These are phyloP conservation scores for Leishmania aethiopica DNA, from an alignment of 208 protist genomes.

Conservation along the genomic window DNA sequence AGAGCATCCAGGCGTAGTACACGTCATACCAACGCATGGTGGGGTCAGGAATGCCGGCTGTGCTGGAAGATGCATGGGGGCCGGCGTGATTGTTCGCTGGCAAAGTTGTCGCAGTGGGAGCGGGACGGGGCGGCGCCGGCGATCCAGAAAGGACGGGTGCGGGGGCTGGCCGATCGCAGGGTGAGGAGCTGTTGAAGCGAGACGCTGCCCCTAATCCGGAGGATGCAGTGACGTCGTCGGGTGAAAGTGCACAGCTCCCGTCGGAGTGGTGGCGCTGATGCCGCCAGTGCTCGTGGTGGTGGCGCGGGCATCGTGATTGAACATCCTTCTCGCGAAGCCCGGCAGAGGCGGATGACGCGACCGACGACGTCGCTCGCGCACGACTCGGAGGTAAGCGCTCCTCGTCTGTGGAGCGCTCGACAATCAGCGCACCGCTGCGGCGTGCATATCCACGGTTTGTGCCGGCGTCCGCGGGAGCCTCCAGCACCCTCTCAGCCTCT, in stretches of 20 bases:
- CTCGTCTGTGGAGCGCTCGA: not conserved
- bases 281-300: not conserved
- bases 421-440: not conserved
- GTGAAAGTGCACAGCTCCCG: not conserved
- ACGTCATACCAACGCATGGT: constrained; percentile 50
- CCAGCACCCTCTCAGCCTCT: constrained; percentile 22
- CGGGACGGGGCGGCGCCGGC: not conserved
- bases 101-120: not conserved
- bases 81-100: not conserved
- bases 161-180: not conserved
- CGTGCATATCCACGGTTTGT: not conserved
- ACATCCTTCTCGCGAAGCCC: not conserved
- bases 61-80: not conserved
- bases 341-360: not conserved
- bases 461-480: not conserved
- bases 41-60: not conserved
- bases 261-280: not conserved
- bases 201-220: not conserved
- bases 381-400: not conserved
- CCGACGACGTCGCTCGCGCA: not conserved
- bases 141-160: not conserved
- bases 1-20: constrained; percentile 70
- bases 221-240: not conserved
- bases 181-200: not conserved
- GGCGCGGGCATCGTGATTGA: not conserved